Evolutionary conservation across 352 stramenopile genomes (phyloP), one percentile per base, ranked within the genome.

Genomic region (Globisporangium cystogenes): DNA sequence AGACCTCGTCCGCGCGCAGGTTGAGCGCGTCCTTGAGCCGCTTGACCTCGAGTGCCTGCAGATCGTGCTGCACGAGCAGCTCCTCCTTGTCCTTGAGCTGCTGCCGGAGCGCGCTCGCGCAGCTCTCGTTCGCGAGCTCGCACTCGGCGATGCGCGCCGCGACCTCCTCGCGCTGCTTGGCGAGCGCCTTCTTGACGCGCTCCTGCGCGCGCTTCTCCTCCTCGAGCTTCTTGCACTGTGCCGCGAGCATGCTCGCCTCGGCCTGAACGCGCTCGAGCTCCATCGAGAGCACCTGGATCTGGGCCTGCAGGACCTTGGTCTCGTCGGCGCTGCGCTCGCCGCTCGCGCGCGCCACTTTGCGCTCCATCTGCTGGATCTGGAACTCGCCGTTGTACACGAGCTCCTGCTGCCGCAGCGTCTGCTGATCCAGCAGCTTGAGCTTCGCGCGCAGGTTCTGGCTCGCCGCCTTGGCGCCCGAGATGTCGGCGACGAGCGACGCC

Each of bases 301-400:
- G 75, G n/a, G 72, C 82, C 52, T 96, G 83, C 7, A 99, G 76
- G 24, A 86, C 70, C 39, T 90, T 85, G 46, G 97, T 98, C 62
- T 99, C 96, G 48, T 98, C 96, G 39, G 95, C 93, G 33, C 82
- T 96, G 23, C 93, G 82, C 61, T 98, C 90, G 6, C 95, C 96
- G 36, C 93, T 93, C 46, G 90, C 94, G 33, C 92, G 82, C 26
- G 93, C 85, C 23, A 98, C 86, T 57, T 98, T 98, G 43, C 90
- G 83, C 69, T 98, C 93, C 76, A 98, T 97, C 64, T 97, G 90
- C 64, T 98, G 92, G 57, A 98, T 98, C 72, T 98, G 90, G 67
- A 98, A 98, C 68, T 98, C 96, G 46, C 91, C 92, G 64, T 96
- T 97, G 67, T 98, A 98, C 49, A 98, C 72, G 8, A 98, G 72